Evolutionary conservation across 169 alveolate species (phyloP).

Genomic region (Hepatocystis sp.): DNA sequence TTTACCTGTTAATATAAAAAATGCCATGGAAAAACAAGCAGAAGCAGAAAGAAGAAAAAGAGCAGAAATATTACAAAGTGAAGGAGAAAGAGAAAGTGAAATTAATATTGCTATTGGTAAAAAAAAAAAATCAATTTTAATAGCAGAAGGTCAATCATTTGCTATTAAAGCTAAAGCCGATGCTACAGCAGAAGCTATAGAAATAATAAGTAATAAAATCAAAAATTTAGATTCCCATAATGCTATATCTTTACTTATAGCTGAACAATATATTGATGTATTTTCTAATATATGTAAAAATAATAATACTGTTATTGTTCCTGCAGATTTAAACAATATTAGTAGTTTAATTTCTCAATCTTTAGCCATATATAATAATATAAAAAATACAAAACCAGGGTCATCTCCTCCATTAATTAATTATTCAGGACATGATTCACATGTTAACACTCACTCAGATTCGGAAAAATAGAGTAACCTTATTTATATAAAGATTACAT

Average conservation of each 20-base stretch:
- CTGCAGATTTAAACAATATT: slow-evolving; percentile 85
- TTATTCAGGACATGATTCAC: too few relatives aligned
- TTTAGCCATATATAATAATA: slow-evolving; percentile 79
- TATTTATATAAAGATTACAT: too few relatives aligned
- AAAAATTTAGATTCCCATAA: slow-evolving; percentile 81
- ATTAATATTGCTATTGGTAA: slow-evolving; percentile 95
- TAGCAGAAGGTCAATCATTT: slow-evolving; percentile 94
- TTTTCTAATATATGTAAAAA: slow-evolving; percentile 87
- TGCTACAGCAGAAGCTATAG: slow-evolving; percentile 89
- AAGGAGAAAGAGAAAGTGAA: slow-evolving; percentile 93
- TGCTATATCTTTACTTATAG: slow-evolving; percentile 86
- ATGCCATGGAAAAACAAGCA: slow-evolving; percentile 96
- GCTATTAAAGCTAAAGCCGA: slow-evolving; percentile 88
- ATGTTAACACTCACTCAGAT: too few relatives aligned
- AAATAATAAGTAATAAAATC: slow-evolving; percentile 81
- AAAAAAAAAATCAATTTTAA: slow-evolving; percentile 88
- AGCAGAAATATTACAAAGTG: slow-evolving; percentile 94
- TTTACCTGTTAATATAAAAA: slow-evolving; percentile 92
- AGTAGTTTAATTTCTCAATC: slow-evolving; percentile 85
- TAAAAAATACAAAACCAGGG: slow-evolving; percentile 27
- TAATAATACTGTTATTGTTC: slow-evolving; percentile 88
- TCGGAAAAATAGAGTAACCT: too few relatives aligned
- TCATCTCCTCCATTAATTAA: too few relatives aligned
- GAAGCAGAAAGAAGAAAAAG: slow-evolving; percentile 96
- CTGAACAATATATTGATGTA: slow-evolving; percentile 90